A percentile compares a stretch with the other conserved stretches of the same genome.
These are phyloP conservation scores for Takakia lepidozioides DNA, from an alignment of 225 moss, liverwort and hornwort genomes.

Conservation along the genomic window DNA sequence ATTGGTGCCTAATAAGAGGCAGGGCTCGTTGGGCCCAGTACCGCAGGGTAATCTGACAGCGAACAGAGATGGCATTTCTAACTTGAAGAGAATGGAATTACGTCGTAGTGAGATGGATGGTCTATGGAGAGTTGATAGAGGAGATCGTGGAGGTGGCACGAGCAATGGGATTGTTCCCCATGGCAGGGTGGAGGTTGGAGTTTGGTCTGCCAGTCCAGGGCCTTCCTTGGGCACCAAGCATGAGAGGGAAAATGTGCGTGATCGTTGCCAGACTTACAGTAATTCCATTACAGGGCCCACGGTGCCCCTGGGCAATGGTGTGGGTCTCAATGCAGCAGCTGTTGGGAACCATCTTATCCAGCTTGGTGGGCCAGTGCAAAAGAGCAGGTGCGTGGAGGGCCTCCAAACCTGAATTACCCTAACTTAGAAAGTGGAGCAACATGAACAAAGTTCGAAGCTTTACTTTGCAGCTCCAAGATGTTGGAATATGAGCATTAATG, in stretches of 20 bases:
- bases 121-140: constrained; percentile 48
- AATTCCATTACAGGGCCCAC: constrained; percentile 9
- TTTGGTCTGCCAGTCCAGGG: constrained; percentile 26
- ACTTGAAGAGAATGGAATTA: constrained; percentile 29
- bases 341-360: constrained; percentile 63
- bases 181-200: constrained; percentile 20
- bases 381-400: constrained; percentile 66
- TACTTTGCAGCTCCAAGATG: too few species aligned
- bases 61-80: constrained; percentile 31
- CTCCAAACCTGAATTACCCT: too few species aligned
- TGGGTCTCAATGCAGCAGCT: constrained; percentile 10
- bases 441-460: too few species aligned
- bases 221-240: constrained; percentile 42
- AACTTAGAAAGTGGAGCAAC: too few species aligned
- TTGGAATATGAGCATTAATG: too few species aligned
- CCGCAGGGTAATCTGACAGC: constrained; percentile 12
- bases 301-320: constrained; percentile 27
- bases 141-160: constrained; percentile 27
- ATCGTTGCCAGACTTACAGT: constrained; percentile 21
- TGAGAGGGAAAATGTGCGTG: constrained; percentile 53
- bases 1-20: constrained; percentile 41
- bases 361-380: constrained; percentile 81
- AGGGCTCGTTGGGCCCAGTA: constrained; percentile 24
- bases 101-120: constrained; percentile 30
- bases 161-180: constrained; percentile 32